Evolutionary conservation across 371 early-diverging fungal genomes (phyloP).

Genomic region (Circinella minor): DNA sequence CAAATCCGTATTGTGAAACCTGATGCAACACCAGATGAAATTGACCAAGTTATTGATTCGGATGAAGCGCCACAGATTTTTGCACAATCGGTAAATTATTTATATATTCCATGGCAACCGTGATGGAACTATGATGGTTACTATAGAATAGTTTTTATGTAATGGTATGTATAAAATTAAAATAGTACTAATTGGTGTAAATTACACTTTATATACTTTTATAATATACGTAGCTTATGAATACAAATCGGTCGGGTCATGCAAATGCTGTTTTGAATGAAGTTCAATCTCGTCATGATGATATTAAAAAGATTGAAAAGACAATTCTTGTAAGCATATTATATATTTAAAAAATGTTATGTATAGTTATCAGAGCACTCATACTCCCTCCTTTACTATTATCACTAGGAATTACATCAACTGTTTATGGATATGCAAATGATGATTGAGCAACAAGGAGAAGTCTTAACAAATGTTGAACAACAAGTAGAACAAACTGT

Average conservation of each 20-base stretch:
- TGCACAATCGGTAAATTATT: slow-evolving; percentile 75
- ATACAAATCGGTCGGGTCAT: slow-evolving; percentile 77
- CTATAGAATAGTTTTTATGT: too few relatives aligned
- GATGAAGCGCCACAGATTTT: slow-evolving; percentile 80
- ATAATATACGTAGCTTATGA: slow-evolving; percentile 58
- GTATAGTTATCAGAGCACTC: too few relatives aligned
- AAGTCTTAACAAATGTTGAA: slow-evolving; percentile 75
- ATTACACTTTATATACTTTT: not conserved
- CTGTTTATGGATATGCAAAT: slow-evolving; percentile 91
- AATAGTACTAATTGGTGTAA: too few relatives aligned
- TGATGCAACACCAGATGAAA: slow-evolving; percentile 82
- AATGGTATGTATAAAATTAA: too few relatives aligned
- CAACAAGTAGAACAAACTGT: slow-evolving; percentile 65
- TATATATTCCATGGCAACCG: not conserved
- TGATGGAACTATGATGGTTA: too few relatives aligned
- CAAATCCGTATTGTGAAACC: slow-evolving; percentile 89
- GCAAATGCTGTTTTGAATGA: slow-evolving; percentile 82
- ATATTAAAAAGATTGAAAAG: slow-evolving; percentile 87
- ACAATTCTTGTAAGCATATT: slow-evolving; percentile 67
- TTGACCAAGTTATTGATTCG: slow-evolving; percentile 76
- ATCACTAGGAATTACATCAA: slow-evolving; percentile 80
- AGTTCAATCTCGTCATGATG: slow-evolving; percentile 87
- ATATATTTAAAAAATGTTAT: too few relatives aligned
- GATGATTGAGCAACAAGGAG: slow-evolving; percentile 82
- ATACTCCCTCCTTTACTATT: not conserved